Base-by-base conservation (phyloP, 2,329 filamentous ascomycete genomes). In the Trichoderma breve region DNA sequence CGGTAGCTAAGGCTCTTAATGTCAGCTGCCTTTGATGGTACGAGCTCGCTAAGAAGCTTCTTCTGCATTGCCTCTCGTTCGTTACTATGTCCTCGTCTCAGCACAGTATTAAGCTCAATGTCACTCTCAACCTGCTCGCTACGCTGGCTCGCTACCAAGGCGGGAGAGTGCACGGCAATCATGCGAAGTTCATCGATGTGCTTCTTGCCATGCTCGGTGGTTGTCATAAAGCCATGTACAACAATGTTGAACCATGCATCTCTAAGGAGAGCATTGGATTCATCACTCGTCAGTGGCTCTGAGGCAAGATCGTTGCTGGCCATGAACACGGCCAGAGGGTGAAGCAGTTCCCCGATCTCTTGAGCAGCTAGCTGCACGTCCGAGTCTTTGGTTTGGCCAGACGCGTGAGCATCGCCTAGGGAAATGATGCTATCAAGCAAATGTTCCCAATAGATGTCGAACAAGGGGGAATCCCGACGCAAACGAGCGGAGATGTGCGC, bases 201-300 rank as follows among this genome's bases (percentile, higher is more conserved):
- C 75, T 89, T 88, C 79, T 91, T 91, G 21, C 91, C 93, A 70
- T 92, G 88, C 18, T 91, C 88, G 0, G 94, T 95, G 18, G 88
- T 88, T 12, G 92, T 86, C 11, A 91, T 91, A 79, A 98, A 97
- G 5, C 95, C 96, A 80, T 99, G 96, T 0, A 97, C 92, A 26
- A 95, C 93, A 74, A 98, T 94, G 78, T 99, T 99, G 83, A 98
- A 98, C 96, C 96, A 99, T 6, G 94, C 93, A 84, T 99, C 95
- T 67, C 95, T 91, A 75, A 96, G 88, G 71, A 97, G 83, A 30
- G 89, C 88, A 73, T 92, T 88, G 8, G 90, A 89, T 72, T 95
- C 90, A 66, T 95, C 92, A 67, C 92, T 88, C 70, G 83, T 82
- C 11, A 84, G 76, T 39, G 82, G 83, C 57, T 84, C 82, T 24